A percentile compares a stretch with the other conserved stretches of the same genome.
Conservation (phyloP, 257 asterid genomes). For the Ligustrum vulgare region DNA sequence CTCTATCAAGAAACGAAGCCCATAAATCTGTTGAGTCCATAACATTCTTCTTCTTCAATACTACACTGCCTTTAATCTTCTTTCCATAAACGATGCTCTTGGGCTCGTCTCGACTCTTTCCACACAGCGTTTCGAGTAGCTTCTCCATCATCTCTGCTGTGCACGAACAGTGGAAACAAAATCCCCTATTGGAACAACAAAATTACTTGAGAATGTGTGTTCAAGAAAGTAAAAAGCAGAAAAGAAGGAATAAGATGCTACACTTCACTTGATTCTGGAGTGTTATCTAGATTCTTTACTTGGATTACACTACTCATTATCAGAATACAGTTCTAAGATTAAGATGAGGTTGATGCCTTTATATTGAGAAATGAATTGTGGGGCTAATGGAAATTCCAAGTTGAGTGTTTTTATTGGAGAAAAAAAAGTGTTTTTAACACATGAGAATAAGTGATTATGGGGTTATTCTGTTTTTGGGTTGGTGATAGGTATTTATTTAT, state of each 20-base stretch:
- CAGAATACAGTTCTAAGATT: background rate
- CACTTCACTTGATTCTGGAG: background rate
- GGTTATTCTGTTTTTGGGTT: background rate
- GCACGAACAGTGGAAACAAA: background rate
- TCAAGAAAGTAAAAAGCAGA: background rate
- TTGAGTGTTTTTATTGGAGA: constrained; percentile 7
- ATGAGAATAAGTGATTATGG: background rate
- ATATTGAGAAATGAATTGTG: constrained; percentile 16
- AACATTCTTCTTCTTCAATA: constrained; percentile 65
- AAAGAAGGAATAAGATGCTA: background rate
- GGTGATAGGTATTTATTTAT: background rate
- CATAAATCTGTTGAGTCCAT: constrained; percentile 50
- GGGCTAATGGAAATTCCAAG: background rate
- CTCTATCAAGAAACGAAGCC: constrained; percentile 55
- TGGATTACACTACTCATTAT: background rate
- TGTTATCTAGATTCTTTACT: background rate
- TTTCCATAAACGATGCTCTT: background rate
- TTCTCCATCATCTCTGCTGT: constrained; percentile 49
- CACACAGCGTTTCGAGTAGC: constrained; percentile 41
- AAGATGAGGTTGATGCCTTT: background rate
- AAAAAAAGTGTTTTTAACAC: background rate
- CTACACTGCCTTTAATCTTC: constrained; percentile 59
- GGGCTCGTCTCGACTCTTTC: constrained; percentile 34
- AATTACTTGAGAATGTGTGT: background rate
- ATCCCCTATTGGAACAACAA: background rate